A percentile compares a stretch with the other conserved stretches of the same genome.
These are phyloP conservation scores for Blastomyces gilchristii DNA, from an alignment of 2,329 filamentous ascomycete species.

Conservation along the genomic window DNA sequence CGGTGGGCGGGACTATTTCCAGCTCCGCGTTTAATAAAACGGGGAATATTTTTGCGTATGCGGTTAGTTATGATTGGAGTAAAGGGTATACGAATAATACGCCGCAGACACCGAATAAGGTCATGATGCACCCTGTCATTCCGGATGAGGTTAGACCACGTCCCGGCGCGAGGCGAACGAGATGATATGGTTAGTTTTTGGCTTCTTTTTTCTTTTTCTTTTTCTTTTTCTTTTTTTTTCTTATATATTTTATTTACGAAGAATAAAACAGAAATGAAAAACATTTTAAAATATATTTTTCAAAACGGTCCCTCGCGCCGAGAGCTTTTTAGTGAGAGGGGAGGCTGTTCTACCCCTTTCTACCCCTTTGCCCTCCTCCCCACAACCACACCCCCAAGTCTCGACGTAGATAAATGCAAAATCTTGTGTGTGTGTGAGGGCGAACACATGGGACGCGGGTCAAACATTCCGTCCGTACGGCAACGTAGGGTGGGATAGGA, in stretches of 20 bases:
- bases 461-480: too few species aligned
- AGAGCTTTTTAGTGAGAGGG: too few species aligned
- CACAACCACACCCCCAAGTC: too few species aligned
- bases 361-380: too few species aligned
- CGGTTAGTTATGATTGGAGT: constrained; percentile 94
- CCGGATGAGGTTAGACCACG: constrained; percentile 54
- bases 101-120: constrained; percentile 58
- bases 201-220: not conserved
- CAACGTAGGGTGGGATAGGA: too few species aligned
- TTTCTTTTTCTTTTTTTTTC: not conserved
- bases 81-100: constrained; percentile 87
- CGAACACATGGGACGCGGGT: too few species aligned
- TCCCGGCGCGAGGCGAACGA: constrained; percentile 35
- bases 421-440: too few species aligned
- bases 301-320: too few species aligned
- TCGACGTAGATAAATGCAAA: too few species aligned
- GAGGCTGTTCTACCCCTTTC: too few species aligned
- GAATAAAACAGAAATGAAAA: not conserved
- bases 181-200: constrained; percentile 11
- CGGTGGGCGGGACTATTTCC: constrained; percentile 76
- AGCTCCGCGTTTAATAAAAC: constrained; percentile 83
- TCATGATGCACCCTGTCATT: constrained; percentile 70
- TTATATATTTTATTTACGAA: not conserved
- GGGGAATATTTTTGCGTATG: constrained; percentile 77
- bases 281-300: too few species aligned